Percentiles rank a stretch among this genome's conserved stretches.
Conservation (phyloP, 371 early-diverging fungal species). For the Mucor sp. region DNA sequence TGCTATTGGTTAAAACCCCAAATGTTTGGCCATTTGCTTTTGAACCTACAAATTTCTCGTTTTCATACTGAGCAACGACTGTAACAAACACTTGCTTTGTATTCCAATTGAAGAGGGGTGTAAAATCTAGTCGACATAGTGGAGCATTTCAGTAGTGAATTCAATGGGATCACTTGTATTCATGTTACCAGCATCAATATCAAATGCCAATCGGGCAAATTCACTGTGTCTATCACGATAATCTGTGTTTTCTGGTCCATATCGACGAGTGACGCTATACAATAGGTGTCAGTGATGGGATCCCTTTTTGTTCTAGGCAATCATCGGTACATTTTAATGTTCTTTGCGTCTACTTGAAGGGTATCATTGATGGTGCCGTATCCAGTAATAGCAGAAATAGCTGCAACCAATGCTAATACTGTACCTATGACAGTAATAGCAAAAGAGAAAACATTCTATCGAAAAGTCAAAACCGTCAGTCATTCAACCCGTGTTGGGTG, state of each 20-base stretch:
- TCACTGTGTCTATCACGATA: slow-evolving; percentile 64
- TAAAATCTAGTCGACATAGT: slow-evolving; percentile 72
- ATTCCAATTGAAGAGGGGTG: slow-evolving; percentile 93
- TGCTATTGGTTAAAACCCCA: background rate
- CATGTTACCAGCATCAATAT: slow-evolving; percentile 71
- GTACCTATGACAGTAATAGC: slow-evolving; percentile 64
- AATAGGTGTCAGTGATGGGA: background rate
- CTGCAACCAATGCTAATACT: slow-evolving; percentile 60
- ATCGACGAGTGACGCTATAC: slow-evolving; percentile 55
- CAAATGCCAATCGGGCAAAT: slow-evolving; percentile 70
- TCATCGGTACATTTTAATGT: slow-evolving; percentile 53
- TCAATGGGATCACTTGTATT: background rate
- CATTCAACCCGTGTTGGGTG: too few relatives aligned
- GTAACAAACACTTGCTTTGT: slow-evolving; percentile 94
- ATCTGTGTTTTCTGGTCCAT: slow-evolving; percentile 68
- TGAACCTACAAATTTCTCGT: slow-evolving; percentile 56
- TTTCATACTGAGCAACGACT: slow-evolving; percentile 83
- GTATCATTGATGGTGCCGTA: slow-evolving; percentile 39
- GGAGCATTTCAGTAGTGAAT: too few relatives aligned
- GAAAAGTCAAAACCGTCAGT: too few relatives aligned
- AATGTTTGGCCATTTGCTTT: background rate
- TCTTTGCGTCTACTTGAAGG: slow-evolving; percentile 49
- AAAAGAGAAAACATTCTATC: slow-evolving; percentile 65
- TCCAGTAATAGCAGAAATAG: slow-evolving; percentile 46
- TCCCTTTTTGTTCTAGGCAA: background rate